Evolutionary conservation across 2,329 filamentous ascomycete species (phyloP).

Genomic region (Talaromyces sp.): DNA sequence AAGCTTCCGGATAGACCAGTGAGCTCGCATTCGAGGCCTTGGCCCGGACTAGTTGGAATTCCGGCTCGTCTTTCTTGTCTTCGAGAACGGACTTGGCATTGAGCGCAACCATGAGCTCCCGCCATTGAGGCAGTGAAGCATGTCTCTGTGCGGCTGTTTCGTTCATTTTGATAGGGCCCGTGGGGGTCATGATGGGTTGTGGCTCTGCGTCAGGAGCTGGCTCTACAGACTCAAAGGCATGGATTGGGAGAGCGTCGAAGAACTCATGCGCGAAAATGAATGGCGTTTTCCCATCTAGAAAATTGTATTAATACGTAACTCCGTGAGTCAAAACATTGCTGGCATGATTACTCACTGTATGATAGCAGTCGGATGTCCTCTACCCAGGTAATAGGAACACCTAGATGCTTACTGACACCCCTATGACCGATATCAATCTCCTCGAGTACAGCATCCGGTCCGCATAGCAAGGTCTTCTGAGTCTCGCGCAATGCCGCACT

Average conservation of each 20-base stretch:
- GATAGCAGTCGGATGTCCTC: slow-evolving; percentile 84
- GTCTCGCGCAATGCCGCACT: slow-evolving; percentile 69
- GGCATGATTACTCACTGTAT: slow-evolving; percentile 46
- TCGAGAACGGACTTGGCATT: slow-evolving; percentile 53
- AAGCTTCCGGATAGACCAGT: slow-evolving; percentile 76
- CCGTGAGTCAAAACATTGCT: neutral
- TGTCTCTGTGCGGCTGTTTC: slow-evolving; percentile 33
- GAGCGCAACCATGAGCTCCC: slow-evolving; percentile 72
- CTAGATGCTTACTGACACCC: slow-evolving; percentile 69
- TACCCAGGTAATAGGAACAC: slow-evolving; percentile 77
- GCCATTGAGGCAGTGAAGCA: slow-evolving; percentile 60
- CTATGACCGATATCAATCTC: slow-evolving; percentile 69
- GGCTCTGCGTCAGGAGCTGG: slow-evolving; percentile 38
- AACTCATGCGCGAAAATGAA: slow-evolving; percentile 98
- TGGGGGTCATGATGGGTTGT: slow-evolving; percentile 45
- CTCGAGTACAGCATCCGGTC: slow-evolving; percentile 58
- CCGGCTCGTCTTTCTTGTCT: slow-evolving; percentile 53
- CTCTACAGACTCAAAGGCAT: slow-evolving; percentile 78
- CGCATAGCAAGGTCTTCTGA: slow-evolving; percentile 79
- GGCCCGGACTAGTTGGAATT: slow-evolving; percentile 82
- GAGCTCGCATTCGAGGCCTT: slow-evolving; percentile 73
- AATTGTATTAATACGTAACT: slow-evolving; percentile 30
- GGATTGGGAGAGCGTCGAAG: slow-evolving; percentile 95
- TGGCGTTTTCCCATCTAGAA: slow-evolving; percentile 61
- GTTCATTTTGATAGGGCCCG: slow-evolving; percentile 37